Evolutionary conservation across 1,139 yeast genomes (phyloP).

Genomic region (Meyerozyma sp.): DNA sequence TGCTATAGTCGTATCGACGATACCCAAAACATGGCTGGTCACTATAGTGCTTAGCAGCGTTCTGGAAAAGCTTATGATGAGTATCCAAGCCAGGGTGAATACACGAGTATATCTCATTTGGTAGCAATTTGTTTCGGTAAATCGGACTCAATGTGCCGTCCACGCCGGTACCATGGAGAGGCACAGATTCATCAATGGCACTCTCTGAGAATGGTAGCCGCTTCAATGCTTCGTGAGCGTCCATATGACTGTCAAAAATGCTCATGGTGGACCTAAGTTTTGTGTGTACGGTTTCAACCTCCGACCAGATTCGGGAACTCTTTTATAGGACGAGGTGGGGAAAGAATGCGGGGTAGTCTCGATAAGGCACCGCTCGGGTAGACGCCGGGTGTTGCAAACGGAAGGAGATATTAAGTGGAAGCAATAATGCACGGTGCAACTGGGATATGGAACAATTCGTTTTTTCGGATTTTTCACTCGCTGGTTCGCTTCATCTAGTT

Average conservation of each 20-base stretch:
- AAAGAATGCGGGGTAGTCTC: too few species aligned
- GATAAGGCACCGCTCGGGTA: too few species aligned
- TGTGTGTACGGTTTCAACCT: too few species aligned
- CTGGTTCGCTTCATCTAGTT: too few species aligned
- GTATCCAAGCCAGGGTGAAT: conserved; percentile 23
- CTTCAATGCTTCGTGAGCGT: not conserved
- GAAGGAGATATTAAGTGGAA: too few species aligned
- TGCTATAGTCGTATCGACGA: conserved; percentile 26
- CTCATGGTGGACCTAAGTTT: not conserved
- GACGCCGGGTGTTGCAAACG: too few species aligned
- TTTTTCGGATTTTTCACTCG: too few species aligned
- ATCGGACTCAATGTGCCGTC: conserved; percentile 4
- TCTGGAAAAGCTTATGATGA: conserved; percentile 19
- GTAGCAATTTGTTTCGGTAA: conserved; percentile 9
- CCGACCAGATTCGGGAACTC: too few species aligned
- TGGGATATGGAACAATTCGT: too few species aligned
- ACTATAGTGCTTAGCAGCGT: conserved; percentile 14
- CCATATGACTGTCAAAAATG: not conserved
- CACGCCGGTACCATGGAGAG: conserved; percentile 1
- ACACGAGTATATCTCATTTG: conserved; percentile 4
- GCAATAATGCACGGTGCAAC: too few species aligned
- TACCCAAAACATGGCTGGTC: conserved; percentile 25
- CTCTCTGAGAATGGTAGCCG: conserved; percentile 1
- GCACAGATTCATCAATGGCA: conserved; percentile 3
- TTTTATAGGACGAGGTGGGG: too few species aligned